A percentile compares a stretch with the other conserved stretches of the same genome.
These are phyloP conservation scores for Solanum appendiculatum DNA, from an alignment of 257 asterid species.

Conservation along the genomic window DNA sequence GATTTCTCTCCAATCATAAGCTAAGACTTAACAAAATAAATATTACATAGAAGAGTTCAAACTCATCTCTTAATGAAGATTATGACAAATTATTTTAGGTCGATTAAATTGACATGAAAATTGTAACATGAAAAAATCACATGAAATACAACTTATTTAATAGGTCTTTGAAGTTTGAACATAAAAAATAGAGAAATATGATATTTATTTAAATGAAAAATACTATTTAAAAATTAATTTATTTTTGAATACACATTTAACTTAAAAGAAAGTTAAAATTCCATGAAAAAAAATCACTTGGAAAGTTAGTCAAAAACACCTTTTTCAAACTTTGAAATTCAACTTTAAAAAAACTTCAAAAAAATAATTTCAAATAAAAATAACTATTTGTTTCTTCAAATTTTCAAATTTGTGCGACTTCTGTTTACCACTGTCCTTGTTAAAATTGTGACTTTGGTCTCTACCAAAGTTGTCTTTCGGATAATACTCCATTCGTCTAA, in stretches of 20 bases:
- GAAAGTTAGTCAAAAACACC: background rate
- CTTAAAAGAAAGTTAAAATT: background rate
- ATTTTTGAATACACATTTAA: background rate
- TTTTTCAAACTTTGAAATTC: background rate
- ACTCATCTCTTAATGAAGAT: background rate
- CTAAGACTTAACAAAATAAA: background rate
- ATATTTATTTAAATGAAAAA: background rate
- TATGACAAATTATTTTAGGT: too few relatives aligned
- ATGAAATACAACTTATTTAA: background rate
- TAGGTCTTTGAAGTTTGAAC: background rate
- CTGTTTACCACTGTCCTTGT: background rate
- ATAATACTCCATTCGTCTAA: too few relatives aligned
- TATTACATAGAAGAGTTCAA: background rate
- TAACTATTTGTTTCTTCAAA: background rate
- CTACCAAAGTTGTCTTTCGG: background rate
- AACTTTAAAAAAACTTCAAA: background rate
- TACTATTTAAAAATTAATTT: background rate
- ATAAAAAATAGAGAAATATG: background rate
- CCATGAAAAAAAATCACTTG: background rate
- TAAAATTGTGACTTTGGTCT: background rate
- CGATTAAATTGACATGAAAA: background rate
- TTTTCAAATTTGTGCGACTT: background rate
- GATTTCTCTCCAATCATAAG: background rate
- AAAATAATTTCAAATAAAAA: background rate
- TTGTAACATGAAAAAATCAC: background rate